These are phyloP conservation scores for Ophidiomyces ophidiicola DNA, from an alignment of 2,329 filamentous ascomycete species.

Conservation along the genomic window DNA sequence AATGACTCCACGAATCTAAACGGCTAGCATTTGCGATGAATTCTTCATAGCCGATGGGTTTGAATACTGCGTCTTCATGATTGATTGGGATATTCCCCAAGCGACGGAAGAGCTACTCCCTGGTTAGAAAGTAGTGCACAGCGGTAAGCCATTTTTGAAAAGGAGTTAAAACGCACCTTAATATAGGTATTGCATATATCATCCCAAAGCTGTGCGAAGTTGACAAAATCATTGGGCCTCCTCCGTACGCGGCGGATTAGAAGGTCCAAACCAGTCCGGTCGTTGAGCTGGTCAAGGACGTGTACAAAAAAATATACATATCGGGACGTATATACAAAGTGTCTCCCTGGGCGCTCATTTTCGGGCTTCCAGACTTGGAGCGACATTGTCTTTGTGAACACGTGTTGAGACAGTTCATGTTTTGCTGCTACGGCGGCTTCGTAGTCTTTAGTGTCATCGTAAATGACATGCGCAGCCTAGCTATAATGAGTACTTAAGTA, in stretches of 20 bases:
- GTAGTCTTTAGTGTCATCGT: conserved; percentile 43
- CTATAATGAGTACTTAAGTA: conserved; percentile 8
- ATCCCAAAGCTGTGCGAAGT: conserved; percentile 52
- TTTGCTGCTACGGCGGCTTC: conserved; percentile 51
- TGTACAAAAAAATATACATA: conserved; percentile 74
- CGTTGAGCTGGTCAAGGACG: conserved; percentile 60
- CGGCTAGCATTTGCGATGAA: conserved; percentile 49
- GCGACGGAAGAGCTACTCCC: conserved; percentile 45
- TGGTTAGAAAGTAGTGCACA: conserved; percentile 20
- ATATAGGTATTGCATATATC: conserved; percentile 48
- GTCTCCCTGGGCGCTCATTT: conserved; percentile 67
- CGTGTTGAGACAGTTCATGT: conserved; percentile 65
- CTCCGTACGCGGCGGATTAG: conserved; percentile 68
- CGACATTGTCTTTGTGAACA: conserved; percentile 90
- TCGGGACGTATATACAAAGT: conserved; percentile 81
- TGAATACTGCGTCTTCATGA: conserved; percentile 54
- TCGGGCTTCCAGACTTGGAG: conserved; percentile 94
- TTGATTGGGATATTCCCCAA: conserved; percentile 46
- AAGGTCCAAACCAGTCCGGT: conserved; percentile 63
- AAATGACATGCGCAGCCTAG: conserved; percentile 49
- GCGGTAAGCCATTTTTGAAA: conserved; percentile 7
- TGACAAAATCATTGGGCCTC: conserved; percentile 62
- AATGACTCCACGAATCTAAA: conserved; percentile 47
- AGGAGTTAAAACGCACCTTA: conserved; percentile 25
- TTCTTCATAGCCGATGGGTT: conserved; percentile 51